Base-by-base conservation (phyloP, 331 rosid species). In the Spiraea crenata region DNA sequence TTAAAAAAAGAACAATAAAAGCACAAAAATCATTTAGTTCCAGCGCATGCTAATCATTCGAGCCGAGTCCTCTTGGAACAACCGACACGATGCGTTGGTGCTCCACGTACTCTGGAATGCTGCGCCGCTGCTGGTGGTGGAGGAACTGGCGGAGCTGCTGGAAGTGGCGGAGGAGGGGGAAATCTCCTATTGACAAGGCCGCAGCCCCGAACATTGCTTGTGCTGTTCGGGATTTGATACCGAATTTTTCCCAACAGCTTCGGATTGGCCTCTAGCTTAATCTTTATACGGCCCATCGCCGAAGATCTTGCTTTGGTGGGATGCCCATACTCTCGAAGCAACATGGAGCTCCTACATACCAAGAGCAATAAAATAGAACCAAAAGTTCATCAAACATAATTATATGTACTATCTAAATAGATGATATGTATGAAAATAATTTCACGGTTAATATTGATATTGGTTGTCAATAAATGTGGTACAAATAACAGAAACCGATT, bases 191-290 rank as follows among this genome's bases (percentile, higher is more conserved):
- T 14, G 6, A 17, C 42, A 7, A 15, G 45, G 45, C 25, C 40
- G 17, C 25, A 8, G 37, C 45, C n/a, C 5, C 13, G 31, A 25
- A 25, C 31, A 25, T 25, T 25, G 31, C 31, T 25, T 25, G 31
- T 5, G 20, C 4, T 13, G 9, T 20, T 40, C 1, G 7, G 41
- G 41, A 69, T 54, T 45, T 25, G 52, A 13, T 69, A 54, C 35
- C 40, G 20, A 9, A 69, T 25, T 55, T 69, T 69, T 4, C 73
- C 73, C 13, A 0, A 8, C 15, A 41, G 1, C 12, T 25, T 20
- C 19, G 73, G 63, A 52, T 69, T 69, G 20, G 52, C 59, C 63
- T 40, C 50, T 16, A 69, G 20, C 35, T 41, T 5, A 8, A 1
- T 6, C 62, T 41, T 40, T 19, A 61, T 13, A 49, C 37, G 10